Conservation (phyloP, 2,329 filamentous ascomycete genomes). For the Hymenoscyphus fraxineus region DNA sequence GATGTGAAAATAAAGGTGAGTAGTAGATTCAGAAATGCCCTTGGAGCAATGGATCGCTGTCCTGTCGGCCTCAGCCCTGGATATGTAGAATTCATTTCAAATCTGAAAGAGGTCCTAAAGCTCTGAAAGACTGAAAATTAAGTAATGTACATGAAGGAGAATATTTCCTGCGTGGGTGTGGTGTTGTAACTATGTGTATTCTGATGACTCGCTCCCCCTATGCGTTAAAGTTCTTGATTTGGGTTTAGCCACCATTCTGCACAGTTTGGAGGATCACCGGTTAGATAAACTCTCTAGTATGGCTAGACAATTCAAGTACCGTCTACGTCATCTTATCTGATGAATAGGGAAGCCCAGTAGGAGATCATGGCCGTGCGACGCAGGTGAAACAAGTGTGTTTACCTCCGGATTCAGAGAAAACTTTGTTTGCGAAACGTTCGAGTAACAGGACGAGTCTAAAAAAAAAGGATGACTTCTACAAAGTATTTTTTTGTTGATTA, state of each 20-base stretch:
- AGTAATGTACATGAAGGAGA: not conserved
- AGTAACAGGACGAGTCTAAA: not conserved
- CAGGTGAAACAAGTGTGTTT: not conserved
- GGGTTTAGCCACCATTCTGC: not conserved
- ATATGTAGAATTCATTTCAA: not conserved
- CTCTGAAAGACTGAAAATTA: not conserved
- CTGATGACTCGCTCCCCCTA: not conserved
- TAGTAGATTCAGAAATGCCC: not conserved
- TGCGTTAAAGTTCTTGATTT: not conserved
- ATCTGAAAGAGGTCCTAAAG: not conserved
- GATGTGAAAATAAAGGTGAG: not conserved
- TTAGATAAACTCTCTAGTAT: not conserved
- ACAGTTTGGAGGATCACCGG: not conserved
- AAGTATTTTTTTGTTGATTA: no score
- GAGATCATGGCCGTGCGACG: not conserved
- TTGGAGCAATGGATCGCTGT: not conserved
- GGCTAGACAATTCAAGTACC: not conserved
- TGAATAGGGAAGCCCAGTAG: not conserved
- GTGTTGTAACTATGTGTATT: not conserved
- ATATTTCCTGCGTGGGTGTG: not conserved
- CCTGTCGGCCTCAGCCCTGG: no score
- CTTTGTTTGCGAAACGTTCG: not conserved
- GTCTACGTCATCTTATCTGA: not conserved
- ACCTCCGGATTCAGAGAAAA: not conserved
- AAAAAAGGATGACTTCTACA: not conserved